A percentile compares a stretch with the other conserved stretches of the same genome.
Conservation (phyloP, 2,329 filamentous ascomycete species). For the Ophiosphaerella korrae region DNA sequence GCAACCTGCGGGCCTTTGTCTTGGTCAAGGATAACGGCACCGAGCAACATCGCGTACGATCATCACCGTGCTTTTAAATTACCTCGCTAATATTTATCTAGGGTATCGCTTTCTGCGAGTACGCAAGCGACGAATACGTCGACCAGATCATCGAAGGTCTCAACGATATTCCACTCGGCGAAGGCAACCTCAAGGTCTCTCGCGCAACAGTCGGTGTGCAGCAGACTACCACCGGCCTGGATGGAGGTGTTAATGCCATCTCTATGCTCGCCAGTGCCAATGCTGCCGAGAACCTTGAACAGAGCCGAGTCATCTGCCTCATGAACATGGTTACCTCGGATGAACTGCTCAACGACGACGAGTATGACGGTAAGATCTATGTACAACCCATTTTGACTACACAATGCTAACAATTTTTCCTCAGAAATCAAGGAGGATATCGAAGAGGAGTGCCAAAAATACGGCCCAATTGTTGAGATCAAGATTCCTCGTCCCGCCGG, state of each 20-base stretch:
- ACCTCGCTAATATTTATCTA: constrained; percentile 46
- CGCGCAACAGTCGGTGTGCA: constrained; percentile 92
- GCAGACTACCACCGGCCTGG: constrained; percentile 85
- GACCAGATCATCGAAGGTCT: constrained; percentile 87
- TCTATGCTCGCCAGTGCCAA: constrained; percentile 94
- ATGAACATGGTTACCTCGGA: constrained; percentile 99
- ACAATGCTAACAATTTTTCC: constrained; percentile 4
- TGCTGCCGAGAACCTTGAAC: constrained; percentile 72
- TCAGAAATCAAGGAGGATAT: constrained; percentile 97
- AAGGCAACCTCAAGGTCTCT: constrained; percentile 80
- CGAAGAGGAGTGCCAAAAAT: constrained; percentile 90
- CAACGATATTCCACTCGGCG: constrained; percentile 91
- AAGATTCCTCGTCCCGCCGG: constrained; percentile 90
- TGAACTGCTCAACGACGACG: constrained; percentile 89
- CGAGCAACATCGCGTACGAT: constrained; percentile 81
- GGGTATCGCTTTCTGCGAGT: constrained; percentile 98
- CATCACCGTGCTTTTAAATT: not conserved
- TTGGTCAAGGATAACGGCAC: constrained; percentile 85
- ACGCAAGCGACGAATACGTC: constrained; percentile 76
- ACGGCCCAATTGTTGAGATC: constrained; percentile 80
- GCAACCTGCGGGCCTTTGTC: constrained; percentile 88
- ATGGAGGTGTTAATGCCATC: constrained; percentile 97
- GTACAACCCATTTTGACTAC: not conserved
- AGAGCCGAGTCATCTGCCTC: constrained; percentile 83
- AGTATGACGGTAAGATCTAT: constrained; percentile 78